phyloP scores from a whole-genome alignment of 345 rosid species.

The Euphorbia tirucalli region DNA sequence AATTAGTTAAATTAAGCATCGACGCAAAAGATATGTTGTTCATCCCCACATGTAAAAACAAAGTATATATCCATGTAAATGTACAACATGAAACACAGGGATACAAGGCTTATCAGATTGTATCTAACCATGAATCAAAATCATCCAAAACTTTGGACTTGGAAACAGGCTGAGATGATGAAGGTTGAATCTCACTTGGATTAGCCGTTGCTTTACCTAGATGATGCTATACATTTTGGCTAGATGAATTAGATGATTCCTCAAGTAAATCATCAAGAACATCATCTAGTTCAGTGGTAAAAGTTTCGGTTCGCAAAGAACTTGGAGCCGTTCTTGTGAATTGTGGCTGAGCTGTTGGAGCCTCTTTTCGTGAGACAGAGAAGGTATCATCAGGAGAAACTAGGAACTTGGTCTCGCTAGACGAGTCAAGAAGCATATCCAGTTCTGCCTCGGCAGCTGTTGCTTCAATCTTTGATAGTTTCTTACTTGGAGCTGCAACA shows the following conservation, averaged over 20 bases:
- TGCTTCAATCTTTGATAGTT: constrained; percentile 29
- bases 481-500: constrained; percentile 4
- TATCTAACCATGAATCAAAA: constrained; percentile 85
- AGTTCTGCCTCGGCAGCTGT: constrained; percentile 57
- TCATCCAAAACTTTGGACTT: constrained; percentile 64
- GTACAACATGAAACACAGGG: not conserved
- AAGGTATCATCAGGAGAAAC: constrained; percentile 19
- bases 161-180: constrained; percentile 29
- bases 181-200: too few relatives aligned
- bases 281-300: constrained; percentile 34
- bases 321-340: constrained; percentile 13
- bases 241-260: constrained; percentile 37
- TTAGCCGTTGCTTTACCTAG: constrained; percentile 18
- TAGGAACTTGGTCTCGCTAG: constrained; percentile 29
- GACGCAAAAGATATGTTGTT: not conserved
- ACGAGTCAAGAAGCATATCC: constrained; percentile 63
- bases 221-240: constrained; percentile 18
- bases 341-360: constrained; percentile 19
- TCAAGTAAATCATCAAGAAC: constrained; percentile 60
- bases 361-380: constrained; percentile 9
- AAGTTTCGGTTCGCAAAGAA: constrained; percentile 12
- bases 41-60: not conserved
- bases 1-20: too few relatives aligned
- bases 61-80: constrained; percentile 2
- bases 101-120: constrained; percentile 41